These are phyloP conservation scores for Piedraia hortae DNA, from an alignment of 2,329 filamentous ascomycete genomes.

Conservation along the genomic window DNA sequence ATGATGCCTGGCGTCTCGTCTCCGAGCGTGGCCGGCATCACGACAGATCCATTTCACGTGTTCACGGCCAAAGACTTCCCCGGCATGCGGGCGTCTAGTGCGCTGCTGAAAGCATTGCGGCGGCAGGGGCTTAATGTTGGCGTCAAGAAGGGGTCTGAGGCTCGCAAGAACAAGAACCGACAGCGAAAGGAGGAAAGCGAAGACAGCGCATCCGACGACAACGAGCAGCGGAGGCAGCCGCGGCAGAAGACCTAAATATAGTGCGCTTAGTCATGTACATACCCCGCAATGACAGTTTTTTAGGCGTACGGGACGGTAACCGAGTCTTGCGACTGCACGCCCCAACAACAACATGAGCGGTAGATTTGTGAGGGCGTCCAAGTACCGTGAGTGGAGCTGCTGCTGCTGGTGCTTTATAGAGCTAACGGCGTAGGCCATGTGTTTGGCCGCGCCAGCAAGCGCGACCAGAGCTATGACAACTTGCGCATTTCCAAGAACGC, in stretches of 20 bases:
- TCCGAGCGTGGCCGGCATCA: slow-evolving; percentile 22
- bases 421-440: slow-evolving; percentile 47
- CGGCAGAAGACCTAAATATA: no score
- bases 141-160: slow-evolving; percentile 61
- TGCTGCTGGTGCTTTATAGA: slow-evolving; percentile 2
- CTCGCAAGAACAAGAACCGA: slow-evolving; percentile 13
- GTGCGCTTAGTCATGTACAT: no score
- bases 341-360: slow-evolving; percentile 31
- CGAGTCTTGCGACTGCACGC: no score
- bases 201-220: no score
- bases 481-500: slow-evolving; percentile 92
- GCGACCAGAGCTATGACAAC: slow-evolving; percentile 98
- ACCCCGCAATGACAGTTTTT: no score
- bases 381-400: slow-evolving; percentile 30
- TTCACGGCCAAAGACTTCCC: slow-evolving; percentile 70
- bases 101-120: slow-evolving; percentile 44
- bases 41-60: slow-evolving; percentile 49
- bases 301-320: no score
- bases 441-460: slow-evolving; percentile 83
- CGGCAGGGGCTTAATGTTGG: slow-evolving; percentile 61
- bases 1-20: slow-evolving; percentile 25
- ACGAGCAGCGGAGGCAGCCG: no score
- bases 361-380: slow-evolving; percentile 45
- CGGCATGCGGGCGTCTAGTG: slow-evolving; percentile 54
- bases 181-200: slow-evolving; percentile 8